Evolutionary conservation across 108 stramenopile species (phyloP), one percentile per base, ranked within the genome.

Genomic region (Bacterosira constricta): DNA sequence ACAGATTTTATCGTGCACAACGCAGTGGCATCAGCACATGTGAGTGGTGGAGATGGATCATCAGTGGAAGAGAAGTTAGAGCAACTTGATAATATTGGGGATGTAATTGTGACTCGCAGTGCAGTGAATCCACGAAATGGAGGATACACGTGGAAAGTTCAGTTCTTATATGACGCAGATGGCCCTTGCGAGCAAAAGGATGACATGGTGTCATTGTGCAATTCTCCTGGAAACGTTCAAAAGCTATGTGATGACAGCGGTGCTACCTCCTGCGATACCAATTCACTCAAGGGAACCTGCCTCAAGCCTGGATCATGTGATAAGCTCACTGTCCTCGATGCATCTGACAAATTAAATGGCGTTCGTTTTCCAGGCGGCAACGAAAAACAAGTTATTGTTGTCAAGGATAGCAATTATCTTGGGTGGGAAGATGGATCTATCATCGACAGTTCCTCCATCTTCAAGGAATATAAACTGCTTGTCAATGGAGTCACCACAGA

Each of bases 51-150:
- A 2, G 85, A 84, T 49, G 94, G 94, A 10, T 82, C 82, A 15
- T 88, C 86, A 44, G 41, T 96, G 36, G 91, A 96, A 66, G 93
- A 93, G 66, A 87, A 88, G 26, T 74, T 96, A 11, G 91, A 94
- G 73, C 69, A 56, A 5, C 79, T 94, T 47, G 58, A 75, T 9
- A 94, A 94, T 60, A 52, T 96, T 34, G 95, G 95, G 6, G 92
- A 94, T 68, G 83, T 96, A 2, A 67, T 42, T 15, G 95, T 96
- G 4, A 86, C 75, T 8, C 76, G 95, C 29, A 77, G 72, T 38
- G 83, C 42, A 8, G 85, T 86, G 25, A 88, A 93, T 63, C 44
- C 76, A 38, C 67, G 82, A n/a, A 90, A 90, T 54, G 93, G 93
- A 49, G 93, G 90, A 29, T 92, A 90, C 62, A 80, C 87, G 9